Evolutionary conservation across 2,329 filamentous ascomycete genomes (phyloP).

Genomic region (Fusarium sublunatum): DNA sequence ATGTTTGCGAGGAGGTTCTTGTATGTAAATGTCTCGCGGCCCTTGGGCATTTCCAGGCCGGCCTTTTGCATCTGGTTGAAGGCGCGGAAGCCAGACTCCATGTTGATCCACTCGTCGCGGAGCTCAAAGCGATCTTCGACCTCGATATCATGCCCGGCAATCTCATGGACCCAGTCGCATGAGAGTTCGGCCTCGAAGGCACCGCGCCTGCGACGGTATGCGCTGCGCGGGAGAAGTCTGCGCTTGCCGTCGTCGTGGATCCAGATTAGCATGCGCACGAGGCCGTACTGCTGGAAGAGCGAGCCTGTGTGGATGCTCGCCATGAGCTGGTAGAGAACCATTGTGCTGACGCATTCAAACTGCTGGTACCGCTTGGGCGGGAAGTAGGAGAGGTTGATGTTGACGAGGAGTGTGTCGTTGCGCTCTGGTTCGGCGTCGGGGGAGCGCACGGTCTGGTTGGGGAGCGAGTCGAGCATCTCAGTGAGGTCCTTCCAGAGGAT

Average conservation of each 20-base stretch:
- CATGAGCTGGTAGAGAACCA: constrained; percentile 72
- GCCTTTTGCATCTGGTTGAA: constrained; percentile 60
- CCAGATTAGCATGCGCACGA: constrained; percentile 84
- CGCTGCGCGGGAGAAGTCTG: constrained; percentile 68
- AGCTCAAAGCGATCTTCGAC: constrained; percentile 46
- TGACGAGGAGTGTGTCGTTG: constrained; percentile 80
- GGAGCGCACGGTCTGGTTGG: constrained; percentile 62
- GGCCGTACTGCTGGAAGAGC: constrained; percentile 79
- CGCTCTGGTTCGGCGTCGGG: constrained; percentile 56
- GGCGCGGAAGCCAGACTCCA: constrained; percentile 55
- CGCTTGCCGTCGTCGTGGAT: constrained; percentile 69
- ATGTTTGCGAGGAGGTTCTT: constrained; percentile 40
- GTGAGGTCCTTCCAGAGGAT: constrained; percentile 70
- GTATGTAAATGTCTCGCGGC: constrained; percentile 54
- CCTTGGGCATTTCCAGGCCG: constrained; percentile 57
- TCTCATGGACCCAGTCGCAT: constrained; percentile 68
- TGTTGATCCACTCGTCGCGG: constrained; percentile 62
- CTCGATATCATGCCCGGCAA: constrained; percentile 59
- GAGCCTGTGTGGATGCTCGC: constrained; percentile 66
- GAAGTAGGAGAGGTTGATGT: constrained; percentile 71
- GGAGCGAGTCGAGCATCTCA: constrained; percentile 63
- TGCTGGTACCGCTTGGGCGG: constrained; percentile 61
- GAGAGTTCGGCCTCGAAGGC: constrained; percentile 70
- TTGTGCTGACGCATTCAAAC: constrained; percentile 67
- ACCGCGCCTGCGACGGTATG: constrained; percentile 66